Base-by-base conservation (phyloP, 345 rosid genomes). In the Eucalyptus melliodora region DNA sequence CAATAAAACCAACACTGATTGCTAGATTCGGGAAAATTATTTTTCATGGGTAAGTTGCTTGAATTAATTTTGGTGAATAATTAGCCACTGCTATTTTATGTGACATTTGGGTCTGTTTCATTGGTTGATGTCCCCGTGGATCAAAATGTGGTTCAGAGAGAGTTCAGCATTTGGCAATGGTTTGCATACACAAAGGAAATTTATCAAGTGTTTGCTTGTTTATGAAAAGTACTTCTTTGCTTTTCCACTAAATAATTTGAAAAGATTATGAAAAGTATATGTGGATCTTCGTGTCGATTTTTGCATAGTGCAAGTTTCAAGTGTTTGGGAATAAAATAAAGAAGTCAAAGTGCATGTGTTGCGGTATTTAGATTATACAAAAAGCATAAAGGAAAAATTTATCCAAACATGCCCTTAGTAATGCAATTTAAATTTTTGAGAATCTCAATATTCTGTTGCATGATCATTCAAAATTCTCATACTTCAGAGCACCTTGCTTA, bases 1-100 rank as follows among this genome's bases (percentile, higher is more conserved):
- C 50, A 50, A 56, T 89, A 60, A 95, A 93, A 88, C 93, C 94
- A 65, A 81, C 88, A 89, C 49, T 96, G 88, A 91, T 94, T 69
- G 98, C 95, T 87, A 91, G 98, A 90, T 89, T 95, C 91, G 96
- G 98, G 44, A 95, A 92, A 91, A 83, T 92, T 80, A 53, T 89
- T 72, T 96, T 96, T 82, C 89, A 67, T 16, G 87, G 93, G 98
- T 95, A 91, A 89, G 95, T 86, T 47, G 56, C 55, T 59, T n/a
- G 21, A 87, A 30, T 86, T 30, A 15, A 19, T 40, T 40, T 40
- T 12, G 47, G 16, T 40, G 3, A 37, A 34, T 49, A 7, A 51
- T 62, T 69, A 44, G 44, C 50, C 87, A 87, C 88, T 37, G n/a
- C n/a, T 88, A 87, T 69, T 53, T 50, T 31, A 11, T 6, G 1